Evolutionary conservation across 805 yeast genomes (phyloP).

Genomic region (Wickerhamiella slavikovae): DNA sequence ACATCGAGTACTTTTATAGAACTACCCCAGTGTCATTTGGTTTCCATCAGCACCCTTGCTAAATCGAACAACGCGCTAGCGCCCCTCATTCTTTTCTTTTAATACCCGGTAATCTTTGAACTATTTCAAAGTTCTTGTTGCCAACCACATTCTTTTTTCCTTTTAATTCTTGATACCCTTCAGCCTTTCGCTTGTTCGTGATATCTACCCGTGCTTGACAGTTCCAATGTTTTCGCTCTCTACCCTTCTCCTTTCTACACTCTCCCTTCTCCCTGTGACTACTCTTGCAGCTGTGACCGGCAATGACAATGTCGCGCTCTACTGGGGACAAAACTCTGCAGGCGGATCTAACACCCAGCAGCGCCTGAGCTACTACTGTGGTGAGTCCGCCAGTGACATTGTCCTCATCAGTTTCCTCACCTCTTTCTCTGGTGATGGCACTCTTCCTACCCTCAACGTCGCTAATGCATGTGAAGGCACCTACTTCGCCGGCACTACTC

Average conservation of each 20-base stretch:
- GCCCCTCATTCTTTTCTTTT: too few species aligned
- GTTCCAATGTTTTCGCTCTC: background rate
- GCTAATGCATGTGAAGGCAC: constrained; percentile 27
- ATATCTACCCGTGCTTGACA: too few species aligned
- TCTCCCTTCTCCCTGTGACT: background rate
- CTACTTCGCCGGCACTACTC: constrained; percentile 17
- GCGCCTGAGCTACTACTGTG: constrained; percentile 36
- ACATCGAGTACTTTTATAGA: too few species aligned
- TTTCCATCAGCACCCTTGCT: too few species aligned
- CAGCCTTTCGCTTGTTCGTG: too few species aligned
- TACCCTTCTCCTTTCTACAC: background rate
- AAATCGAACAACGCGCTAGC: too few species aligned
- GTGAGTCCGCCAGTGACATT: constrained; percentile 42
- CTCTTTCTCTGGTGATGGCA: constrained; percentile 26
- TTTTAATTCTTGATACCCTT: too few species aligned
- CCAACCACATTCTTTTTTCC: too few species aligned
- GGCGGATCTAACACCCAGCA: constrained; percentile 34
- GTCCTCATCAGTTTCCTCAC: constrained; percentile 46
- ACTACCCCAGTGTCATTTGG: too few species aligned
- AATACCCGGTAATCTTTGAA: too few species aligned
- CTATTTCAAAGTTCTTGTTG: too few species aligned
- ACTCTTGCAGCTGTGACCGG: background rate
- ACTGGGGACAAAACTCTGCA: constrained; percentile 78
- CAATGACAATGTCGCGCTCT: constrained; percentile 29
- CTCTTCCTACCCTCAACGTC: constrained; percentile 28